A percentile compares a stretch with the other conserved stretches of the same genome.
These are phyloP conservation scores for Tricladium varicosporioides DNA, from an alignment of 2,329 filamentous ascomycete genomes.

Conservation along the genomic window DNA sequence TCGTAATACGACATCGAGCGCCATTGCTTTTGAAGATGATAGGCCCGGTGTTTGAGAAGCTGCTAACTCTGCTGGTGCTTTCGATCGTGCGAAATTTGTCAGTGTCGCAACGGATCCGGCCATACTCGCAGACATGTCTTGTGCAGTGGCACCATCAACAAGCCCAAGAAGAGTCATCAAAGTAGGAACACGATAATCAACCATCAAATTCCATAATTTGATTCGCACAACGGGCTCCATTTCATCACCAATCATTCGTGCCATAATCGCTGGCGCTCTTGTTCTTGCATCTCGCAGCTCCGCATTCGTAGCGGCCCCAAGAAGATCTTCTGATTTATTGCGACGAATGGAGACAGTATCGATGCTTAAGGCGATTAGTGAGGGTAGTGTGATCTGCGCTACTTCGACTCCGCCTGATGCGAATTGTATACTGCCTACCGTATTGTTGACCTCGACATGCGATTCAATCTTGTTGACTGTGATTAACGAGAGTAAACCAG, in stretches of 20 bases:
- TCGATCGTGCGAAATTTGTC: slow-evolving; percentile 59
- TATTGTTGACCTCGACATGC: slow-evolving; percentile 61
- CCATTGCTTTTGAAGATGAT: slow-evolving; percentile 52
- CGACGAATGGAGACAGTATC: slow-evolving; percentile 59
- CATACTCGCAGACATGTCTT: slow-evolving; percentile 73
- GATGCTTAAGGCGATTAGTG: slow-evolving; percentile 76
- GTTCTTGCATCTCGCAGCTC: slow-evolving; percentile 26
- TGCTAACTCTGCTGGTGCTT: slow-evolving; percentile 21
- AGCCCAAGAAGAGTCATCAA: slow-evolving; percentile 77
- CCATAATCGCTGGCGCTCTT: slow-evolving; percentile 72
- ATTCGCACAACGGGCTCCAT: slow-evolving; percentile 88
- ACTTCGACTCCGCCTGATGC: slow-evolving; percentile 63
- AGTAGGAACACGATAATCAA: slow-evolving; percentile 88
- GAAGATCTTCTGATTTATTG: slow-evolving; percentile 67
- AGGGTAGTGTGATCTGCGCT: slow-evolving; percentile 81
- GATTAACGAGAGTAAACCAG: slow-evolving; percentile 76
- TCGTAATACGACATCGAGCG: slow-evolving; percentile 71
- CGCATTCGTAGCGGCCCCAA: slow-evolving; percentile 50
- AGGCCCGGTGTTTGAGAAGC: neutral
- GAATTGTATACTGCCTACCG: slow-evolving; percentile 63
- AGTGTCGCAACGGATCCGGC: slow-evolving; percentile 78
- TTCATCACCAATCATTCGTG: slow-evolving; percentile 88
- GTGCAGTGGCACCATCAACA: slow-evolving; percentile 61
- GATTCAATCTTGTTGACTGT: slow-evolving; percentile 63
- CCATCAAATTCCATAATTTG: slow-evolving; percentile 76